Percentiles rank a stretch among this genome's conserved stretches.
Conservation (phyloP, 805 yeast genomes). For the Hanseniaspora occidentalis region DNA sequence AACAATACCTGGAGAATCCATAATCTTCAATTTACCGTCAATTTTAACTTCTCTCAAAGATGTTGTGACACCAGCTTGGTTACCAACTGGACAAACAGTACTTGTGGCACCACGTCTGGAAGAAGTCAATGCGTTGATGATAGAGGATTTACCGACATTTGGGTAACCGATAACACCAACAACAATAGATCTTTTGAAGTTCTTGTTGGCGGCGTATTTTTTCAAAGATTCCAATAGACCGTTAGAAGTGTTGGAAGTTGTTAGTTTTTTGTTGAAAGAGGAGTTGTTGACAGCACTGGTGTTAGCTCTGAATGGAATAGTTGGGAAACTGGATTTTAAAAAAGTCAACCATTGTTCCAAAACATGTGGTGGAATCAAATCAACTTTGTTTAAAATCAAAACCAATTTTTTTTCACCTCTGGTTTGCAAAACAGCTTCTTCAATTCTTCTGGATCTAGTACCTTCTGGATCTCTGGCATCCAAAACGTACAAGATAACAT, state of each 20-base stretch:
- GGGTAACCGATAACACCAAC: conserved; percentile 98
- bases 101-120: conserved; percentile 58
- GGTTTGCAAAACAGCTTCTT: conserved; percentile 71
- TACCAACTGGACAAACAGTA: conserved; percentile 90
- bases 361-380: conserved; percentile 76
- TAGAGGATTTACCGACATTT: conserved; percentile 91
- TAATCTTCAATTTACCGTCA: conserved; percentile 74
- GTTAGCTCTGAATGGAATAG: conserved; percentile 77
- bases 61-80: conserved; percentile 95
- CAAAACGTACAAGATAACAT: conserved; percentile 81
- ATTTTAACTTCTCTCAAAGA: conserved; percentile 83
- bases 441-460: conserved; percentile 84
- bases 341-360: conserved; percentile 75
- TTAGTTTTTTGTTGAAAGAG: conserved; percentile 61
- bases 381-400: conserved; percentile 81
- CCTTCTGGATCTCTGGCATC: conserved; percentile 97
- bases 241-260: conserved; percentile 58
- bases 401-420: conserved; percentile 64
- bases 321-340: conserved; percentile 76
- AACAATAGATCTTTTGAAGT: conserved; percentile 75
- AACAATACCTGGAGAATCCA: conserved; percentile 96
- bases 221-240: conserved; percentile 71
- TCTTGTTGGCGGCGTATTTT: conserved; percentile 70
- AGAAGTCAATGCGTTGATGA: conserved; percentile 76
- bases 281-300: conserved; percentile 58